Base-by-base conservation (phyloP, 106 monocot species). In the Chionographis japonica region DNA sequence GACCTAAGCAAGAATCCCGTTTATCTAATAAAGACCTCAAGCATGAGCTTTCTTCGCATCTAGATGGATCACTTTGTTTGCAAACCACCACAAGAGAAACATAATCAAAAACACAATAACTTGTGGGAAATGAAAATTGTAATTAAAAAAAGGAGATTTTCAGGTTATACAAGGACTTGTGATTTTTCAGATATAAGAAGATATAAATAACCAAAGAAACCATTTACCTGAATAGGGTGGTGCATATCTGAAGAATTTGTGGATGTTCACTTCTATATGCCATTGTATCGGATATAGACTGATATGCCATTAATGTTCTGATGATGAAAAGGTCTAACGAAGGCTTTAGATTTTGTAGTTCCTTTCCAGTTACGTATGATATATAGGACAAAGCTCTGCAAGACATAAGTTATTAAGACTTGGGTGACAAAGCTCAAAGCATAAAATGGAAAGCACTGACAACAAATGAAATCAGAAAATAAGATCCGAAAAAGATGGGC, bases 1-100 rank as follows among this genome's bases (percentile, higher is more conserved):
- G 97, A 65, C 97, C 97, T 50, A 97, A 72, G 66, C 78, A 92
- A 52, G 89, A 83, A 75, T 97, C 97, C 65, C 89, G 85, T 70
- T 90, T 97, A 73, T 97, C 97, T 52, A 97, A 81, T 52, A 97
- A 79, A 52, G 82, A 66, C 74, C 87, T 89, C 76, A 97, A 77
- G 61, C 82, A 92, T 38, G 97, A 97, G 62, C 97, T 92, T 80
- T 89, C 97, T 79, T 84, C 92, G 63, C 63, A 85, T 68, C 73
- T 73, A 77, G 74, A 87, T 60, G 97, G 86, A 59, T 89, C 82
- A 71, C 97, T 92, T 70, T 38, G 53, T 68, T 43, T 54, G 35
- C 62, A 80, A 75, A 80, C 38, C 62, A 80, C 56, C 40, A 39
- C 14, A 60, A 52, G 41, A 17, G 15, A 75, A 75, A 39, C 9